Evolutionary conservation across 2,329 filamentous ascomycete species (phyloP).

Genomic region (Sphaerulina populicola): DNA sequence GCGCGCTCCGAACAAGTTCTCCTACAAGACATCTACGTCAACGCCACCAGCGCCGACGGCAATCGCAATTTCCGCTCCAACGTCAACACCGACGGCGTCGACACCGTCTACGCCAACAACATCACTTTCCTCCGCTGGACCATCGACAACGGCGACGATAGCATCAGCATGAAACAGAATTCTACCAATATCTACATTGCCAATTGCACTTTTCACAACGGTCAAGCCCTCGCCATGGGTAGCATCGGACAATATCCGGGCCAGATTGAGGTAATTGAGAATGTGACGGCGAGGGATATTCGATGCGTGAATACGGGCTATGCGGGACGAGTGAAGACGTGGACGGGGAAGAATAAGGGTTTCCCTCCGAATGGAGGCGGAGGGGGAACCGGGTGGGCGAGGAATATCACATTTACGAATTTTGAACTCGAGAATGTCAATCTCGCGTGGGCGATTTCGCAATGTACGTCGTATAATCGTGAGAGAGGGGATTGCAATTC

Average conservation of each 20-base stretch:
- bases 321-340: constrained; percentile 45
- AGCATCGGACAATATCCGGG: constrained; percentile 50
- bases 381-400: constrained; percentile 43
- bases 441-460: constrained; percentile 25
- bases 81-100: constrained; percentile 43
- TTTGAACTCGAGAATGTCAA: constrained; percentile 23
- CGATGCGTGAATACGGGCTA: constrained; percentile 13
- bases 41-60: constrained; percentile 44
- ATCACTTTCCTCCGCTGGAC: constrained; percentile 48
- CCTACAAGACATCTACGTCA: constrained; percentile 47
- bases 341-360: constrained; percentile 44
- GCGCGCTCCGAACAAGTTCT: constrained; percentile 43
- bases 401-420: constrained; percentile 35
- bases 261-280: constrained; percentile 44
- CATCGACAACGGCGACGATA: constrained; percentile 48
- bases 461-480: constrained; percentile 25
- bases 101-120: constrained; percentile 48
- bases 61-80: constrained; percentile 4
- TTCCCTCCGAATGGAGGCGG: constrained; percentile 53
- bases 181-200: constrained; percentile 47
- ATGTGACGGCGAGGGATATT: constrained; percentile 44
- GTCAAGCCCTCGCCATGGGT: constrained; percentile 48
- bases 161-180: constrained; percentile 49
- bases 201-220: constrained; percentile 44
- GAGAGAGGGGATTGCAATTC: constrained; percentile 23